phyloP scores from a whole-genome alignment of 108 stramenopile species.

The Skeletonema marinoi region DNA sequence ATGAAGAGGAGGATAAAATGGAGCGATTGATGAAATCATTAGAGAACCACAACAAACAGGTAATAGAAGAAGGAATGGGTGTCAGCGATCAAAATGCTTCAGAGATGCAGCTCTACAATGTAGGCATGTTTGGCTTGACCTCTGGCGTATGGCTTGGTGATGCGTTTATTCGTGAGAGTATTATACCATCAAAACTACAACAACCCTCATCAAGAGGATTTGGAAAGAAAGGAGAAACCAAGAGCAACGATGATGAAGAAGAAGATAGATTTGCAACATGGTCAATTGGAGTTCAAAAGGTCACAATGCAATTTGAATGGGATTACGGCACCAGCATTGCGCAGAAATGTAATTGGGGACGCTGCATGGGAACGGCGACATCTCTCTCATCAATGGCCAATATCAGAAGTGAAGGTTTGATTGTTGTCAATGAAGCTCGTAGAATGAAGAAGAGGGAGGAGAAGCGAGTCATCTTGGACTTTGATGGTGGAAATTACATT shows the following conservation, averaged over 20 bases:
- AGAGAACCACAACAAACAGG: slow-evolving; percentile 26
- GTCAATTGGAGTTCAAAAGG: slow-evolving; percentile 77
- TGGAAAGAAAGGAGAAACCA: slow-evolving; percentile 9
- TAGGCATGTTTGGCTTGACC: slow-evolving; percentile 62
- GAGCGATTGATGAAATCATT: slow-evolving; percentile 37
- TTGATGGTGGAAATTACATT: slow-evolving; percentile 39
- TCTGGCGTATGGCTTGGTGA: slow-evolving; percentile 82
- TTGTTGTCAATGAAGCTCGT: slow-evolving; percentile 36
- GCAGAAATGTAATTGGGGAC: slow-evolving; percentile 37
- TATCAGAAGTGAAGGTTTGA: slow-evolving; percentile 22
- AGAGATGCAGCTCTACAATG: slow-evolving; percentile 43
- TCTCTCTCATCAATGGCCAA: slow-evolving; percentile 23
- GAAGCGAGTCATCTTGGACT: slow-evolving; percentile 36
- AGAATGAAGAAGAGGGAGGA: slow-evolving; percentile 29
- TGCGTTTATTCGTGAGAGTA: slow-evolving; percentile 66
- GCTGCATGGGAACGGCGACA: slow-evolving; percentile 26
- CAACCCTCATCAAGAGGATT: slow-evolving; percentile 12
- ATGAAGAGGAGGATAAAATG: slow-evolving; percentile 12
- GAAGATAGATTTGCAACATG: slow-evolving; percentile 65
- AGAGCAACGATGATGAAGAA: background rate
- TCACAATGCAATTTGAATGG: slow-evolving; percentile 71
- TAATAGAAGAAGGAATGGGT: slow-evolving; percentile 20
- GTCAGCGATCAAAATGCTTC: background rate
- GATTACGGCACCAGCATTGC: slow-evolving; percentile 66
- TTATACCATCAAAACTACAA: slow-evolving; percentile 22